Evolutionary conservation across 2,329 filamentous ascomycete genomes (phyloP).

Genomic region (Fusarium agapanthi): DNA sequence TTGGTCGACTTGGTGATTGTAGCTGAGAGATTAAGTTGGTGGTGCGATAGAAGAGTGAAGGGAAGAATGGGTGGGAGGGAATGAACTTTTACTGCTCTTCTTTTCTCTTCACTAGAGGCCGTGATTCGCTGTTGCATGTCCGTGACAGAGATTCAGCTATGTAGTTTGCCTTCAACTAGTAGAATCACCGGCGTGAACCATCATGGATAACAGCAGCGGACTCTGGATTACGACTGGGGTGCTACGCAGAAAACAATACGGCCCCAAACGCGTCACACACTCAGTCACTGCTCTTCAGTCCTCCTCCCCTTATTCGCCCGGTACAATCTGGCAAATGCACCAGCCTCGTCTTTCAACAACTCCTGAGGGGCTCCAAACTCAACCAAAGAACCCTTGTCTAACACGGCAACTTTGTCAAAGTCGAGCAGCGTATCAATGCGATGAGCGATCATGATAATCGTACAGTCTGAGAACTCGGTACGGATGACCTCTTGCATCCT

Average conservation of each 20-base stretch:
- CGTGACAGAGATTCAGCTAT: neutral
- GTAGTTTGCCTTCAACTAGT: neutral
- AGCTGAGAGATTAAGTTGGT: neutral
- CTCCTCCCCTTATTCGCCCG: slow-evolving; percentile 36
- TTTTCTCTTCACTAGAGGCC: neutral
- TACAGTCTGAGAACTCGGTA: slow-evolving; percentile 43
- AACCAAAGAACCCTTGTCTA: slow-evolving; percentile 42
- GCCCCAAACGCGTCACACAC: neutral
- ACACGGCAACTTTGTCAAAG: slow-evolving; percentile 47
- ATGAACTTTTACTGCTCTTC: neutral
- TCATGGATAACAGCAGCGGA: neutral
- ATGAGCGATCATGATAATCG: slow-evolving; percentile 49
- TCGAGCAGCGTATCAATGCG: slow-evolving; percentile 46
- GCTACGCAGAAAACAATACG: neutral
- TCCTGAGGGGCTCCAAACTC: slow-evolving; percentile 43
- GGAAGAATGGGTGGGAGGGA: neutral
- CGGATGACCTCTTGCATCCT: slow-evolving; percentile 44
- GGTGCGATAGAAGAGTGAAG: neutral
- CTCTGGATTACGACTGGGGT: neutral
- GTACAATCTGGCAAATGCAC: slow-evolving; percentile 40
- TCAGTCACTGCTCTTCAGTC: neutral
- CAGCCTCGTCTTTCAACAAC: slow-evolving; percentile 28
- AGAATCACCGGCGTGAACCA: neutral
- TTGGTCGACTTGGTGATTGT: neutral
- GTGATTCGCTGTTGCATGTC: neutral